These are phyloP conservation scores for Athelia psychrophila DNA, from an alignment of 1,284 basidiomycete species.

Conservation along the genomic window DNA sequence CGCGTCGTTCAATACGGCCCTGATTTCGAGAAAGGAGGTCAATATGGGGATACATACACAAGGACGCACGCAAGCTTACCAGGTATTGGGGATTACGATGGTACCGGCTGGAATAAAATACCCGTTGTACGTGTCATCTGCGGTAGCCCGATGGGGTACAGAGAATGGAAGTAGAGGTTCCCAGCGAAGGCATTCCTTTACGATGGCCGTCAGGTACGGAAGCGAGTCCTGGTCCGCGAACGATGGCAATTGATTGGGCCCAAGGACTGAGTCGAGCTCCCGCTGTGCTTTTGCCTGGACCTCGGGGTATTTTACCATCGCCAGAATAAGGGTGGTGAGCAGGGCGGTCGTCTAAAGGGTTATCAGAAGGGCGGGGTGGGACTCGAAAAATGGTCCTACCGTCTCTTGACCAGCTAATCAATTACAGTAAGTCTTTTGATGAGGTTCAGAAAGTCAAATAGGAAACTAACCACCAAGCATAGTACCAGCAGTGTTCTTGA, in stretches of 20 bases:
- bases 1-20: constrained; percentile 27
- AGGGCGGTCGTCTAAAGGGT: constrained; percentile 2
- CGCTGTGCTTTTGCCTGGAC: constrained; percentile 18
- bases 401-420: too few relatives aligned
- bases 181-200: neutral
- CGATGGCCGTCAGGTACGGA: neutral
- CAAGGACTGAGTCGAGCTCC: constrained; percentile 20
- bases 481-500: neutral
- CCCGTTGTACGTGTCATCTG: constrained; percentile 11
- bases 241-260: constrained; percentile 15
- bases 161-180: neutral
- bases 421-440: too few relatives aligned
- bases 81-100: constrained; percentile 10
- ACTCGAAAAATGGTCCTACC: too few relatives aligned
- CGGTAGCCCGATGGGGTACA: constrained; percentile 5
- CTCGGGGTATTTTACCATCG: constrained; percentile 20
- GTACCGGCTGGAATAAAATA: constrained; percentile 13
- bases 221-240: neutral
- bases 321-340: constrained; percentile 14
- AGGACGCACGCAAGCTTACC: constrained; percentile 2
- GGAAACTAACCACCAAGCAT: neutral
- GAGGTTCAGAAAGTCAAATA: neutral
- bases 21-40: neutral
- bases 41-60: neutral
- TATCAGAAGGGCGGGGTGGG: neutral